phyloP scores from a whole-genome alignment of 139 green algal genomes.

The Pseudopediastrum boryanum region DNA sequence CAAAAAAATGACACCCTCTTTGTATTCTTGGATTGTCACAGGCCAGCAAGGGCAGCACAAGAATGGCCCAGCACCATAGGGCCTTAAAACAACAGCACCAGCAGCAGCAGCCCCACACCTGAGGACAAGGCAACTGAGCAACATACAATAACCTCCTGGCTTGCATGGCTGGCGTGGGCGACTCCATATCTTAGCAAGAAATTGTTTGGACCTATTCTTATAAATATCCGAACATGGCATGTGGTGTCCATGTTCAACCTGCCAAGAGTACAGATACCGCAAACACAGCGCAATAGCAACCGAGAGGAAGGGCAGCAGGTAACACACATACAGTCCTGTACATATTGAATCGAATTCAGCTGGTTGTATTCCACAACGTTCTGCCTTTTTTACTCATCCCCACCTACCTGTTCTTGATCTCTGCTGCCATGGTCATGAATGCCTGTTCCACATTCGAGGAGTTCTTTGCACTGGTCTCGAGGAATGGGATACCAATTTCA shows the following conservation, averaged over 20 bases:
- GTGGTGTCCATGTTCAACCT: neutral
- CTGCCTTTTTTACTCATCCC: neutral
- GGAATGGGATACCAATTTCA: constrained; percentile 98
- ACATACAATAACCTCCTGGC: neutral
- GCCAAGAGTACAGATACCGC: neutral
- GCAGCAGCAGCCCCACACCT: neutral
- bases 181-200: too few relatives aligned
- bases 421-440: constrained; percentile 99
- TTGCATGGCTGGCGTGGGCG: too few relatives aligned
- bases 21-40: neutral
- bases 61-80: neutral
- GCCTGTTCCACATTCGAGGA: constrained; percentile 98
- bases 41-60: neutral
- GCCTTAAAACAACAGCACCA: neutral
- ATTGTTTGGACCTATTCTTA: too few relatives aligned
- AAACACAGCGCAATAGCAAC: neutral
- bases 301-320: neutral
- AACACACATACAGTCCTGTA: neutral
- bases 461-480: constrained; percentile 99
- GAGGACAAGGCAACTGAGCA: neutral
- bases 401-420: constrained; percentile 97
- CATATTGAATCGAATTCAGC: neutral
- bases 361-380: neutral
- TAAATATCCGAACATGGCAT: neutral
- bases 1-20: neutral